These are phyloP conservation scores for Neocatenulostroma microsporum DNA, from an alignment of 2,329 filamentous ascomycete genomes.

Conservation along the genomic window DNA sequence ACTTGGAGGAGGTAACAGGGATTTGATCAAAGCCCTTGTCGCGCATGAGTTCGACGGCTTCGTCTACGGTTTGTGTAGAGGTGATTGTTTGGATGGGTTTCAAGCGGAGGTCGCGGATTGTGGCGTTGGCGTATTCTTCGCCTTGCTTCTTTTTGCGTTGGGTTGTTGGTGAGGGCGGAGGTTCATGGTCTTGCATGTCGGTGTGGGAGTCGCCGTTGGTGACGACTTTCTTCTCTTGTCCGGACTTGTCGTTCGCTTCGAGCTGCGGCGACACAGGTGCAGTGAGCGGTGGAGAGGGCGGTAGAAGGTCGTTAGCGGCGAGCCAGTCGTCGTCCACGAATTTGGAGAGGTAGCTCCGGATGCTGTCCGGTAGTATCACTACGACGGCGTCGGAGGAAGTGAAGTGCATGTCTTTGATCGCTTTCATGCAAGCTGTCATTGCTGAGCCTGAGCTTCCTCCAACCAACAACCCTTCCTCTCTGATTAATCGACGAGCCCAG, in stretches of 20 bases:
- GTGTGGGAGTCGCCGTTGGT: no score
- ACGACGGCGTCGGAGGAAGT: slow-evolving; percentile 81
- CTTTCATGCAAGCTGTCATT: slow-evolving; percentile 71
- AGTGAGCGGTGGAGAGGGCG: slow-evolving; percentile 47
- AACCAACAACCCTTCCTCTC: slow-evolving; percentile 87
- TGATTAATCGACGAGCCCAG: slow-evolving; percentile 81
- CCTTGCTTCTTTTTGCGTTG: slow-evolving; percentile 18
- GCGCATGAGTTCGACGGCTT: slow-evolving; percentile 95
- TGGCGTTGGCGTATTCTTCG: slow-evolving; percentile 72
- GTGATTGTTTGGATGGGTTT: slow-evolving; percentile 88
- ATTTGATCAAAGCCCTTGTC: slow-evolving; percentile 98
- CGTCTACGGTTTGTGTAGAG: slow-evolving; percentile 62
- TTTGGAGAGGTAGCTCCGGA: slow-evolving; percentile 94
- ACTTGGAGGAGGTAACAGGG: slow-evolving; percentile 67
- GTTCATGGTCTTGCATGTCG: slow-evolving; percentile 1
- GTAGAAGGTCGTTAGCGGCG: slow-evolving; percentile 85
- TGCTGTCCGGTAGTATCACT: slow-evolving; percentile 88
- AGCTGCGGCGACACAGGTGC: slow-evolving; percentile 23
- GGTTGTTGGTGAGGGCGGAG: slow-evolving; percentile 28
- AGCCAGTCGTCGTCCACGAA: slow-evolving; percentile 99
- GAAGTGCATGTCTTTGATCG: slow-evolving; percentile 67
- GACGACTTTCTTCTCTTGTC: slow-evolving; percentile 19
- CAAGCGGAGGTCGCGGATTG: slow-evolving; percentile 72
- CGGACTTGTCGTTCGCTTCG: slow-evolving; percentile 25
- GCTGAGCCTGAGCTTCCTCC: slow-evolving; percentile 92